Conservation (phyloP, 1,284 basidiomycete species). For the Pseudozyma thailandica region DNA sequence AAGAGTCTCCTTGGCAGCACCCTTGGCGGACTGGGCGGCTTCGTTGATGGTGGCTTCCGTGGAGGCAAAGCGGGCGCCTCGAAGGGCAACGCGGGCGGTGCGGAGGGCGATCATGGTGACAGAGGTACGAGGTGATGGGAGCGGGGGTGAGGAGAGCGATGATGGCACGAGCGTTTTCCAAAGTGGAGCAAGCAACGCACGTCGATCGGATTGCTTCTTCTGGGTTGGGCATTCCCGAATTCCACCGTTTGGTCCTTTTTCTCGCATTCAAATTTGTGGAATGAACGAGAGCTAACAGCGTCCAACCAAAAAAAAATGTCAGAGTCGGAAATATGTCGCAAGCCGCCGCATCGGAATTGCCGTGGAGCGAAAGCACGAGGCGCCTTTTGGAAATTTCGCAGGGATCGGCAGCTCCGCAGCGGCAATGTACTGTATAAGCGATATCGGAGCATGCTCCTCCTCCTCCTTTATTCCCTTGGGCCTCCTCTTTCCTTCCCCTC, state of each 20-base stretch:
- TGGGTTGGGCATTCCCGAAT: slow-evolving; percentile 21
- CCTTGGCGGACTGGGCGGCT: slow-evolving; percentile 15
- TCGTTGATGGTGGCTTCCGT: slow-evolving; percentile 26
- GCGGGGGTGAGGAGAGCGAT: background rate
- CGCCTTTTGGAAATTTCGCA: background rate
- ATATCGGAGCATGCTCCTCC: background rate
- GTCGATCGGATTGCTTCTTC: slow-evolving; percentile 4
- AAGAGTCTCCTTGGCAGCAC: slow-evolving; percentile 20
- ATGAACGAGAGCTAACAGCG: slow-evolving; percentile 9
- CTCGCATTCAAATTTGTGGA: background rate
- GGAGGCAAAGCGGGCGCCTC: slow-evolving; percentile 11
- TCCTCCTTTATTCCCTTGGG: background rate
- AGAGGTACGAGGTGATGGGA: background rate
- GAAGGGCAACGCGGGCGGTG: slow-evolving; percentile 4
- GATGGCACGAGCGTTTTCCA: slow-evolving; percentile 28
- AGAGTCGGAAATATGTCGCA: background rate
- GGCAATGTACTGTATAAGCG: slow-evolving; percentile 14
- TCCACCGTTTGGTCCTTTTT: slow-evolving; percentile 6
- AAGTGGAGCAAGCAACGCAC: background rate
- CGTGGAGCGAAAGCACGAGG: too few species aligned
- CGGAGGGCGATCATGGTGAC: slow-evolving; percentile 25
- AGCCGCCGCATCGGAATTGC: too few species aligned
- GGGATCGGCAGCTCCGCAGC: slow-evolving; percentile 6
- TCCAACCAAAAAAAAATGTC: too few species aligned
- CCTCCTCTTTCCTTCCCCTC: background rate